Conservation (phyloP, 1,284 basidiomycete species). For the Boletellus deceptivus region DNA sequence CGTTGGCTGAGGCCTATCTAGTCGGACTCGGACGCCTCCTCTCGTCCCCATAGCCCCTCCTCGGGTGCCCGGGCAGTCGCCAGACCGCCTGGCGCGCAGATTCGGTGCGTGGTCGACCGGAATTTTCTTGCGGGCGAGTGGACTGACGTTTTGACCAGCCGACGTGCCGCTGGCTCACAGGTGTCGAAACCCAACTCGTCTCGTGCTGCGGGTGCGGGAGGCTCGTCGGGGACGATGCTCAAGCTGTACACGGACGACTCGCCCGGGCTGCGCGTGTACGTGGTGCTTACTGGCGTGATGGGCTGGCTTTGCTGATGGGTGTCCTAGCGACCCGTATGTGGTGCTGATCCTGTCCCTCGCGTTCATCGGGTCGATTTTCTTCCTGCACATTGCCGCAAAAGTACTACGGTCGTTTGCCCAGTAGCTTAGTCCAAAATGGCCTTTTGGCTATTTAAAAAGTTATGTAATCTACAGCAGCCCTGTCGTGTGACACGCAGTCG, state of each 20-base stretch:
- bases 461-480: not conserved
- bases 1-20: conserved; percentile 23
- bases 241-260: conserved; percentile 98
- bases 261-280: conserved; percentile 93
- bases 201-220: conserved; percentile 93
- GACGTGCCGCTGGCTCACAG: conserved; percentile 70
- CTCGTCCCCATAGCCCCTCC: conserved; percentile 41
- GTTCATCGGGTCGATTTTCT: conserved; percentile 98
- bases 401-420: conserved; percentile 89
- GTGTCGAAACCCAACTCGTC: conserved; percentile 83
- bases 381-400: conserved; percentile 97
- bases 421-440: conserved; percentile 19
- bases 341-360: conserved; percentile 95
- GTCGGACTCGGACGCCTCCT: conserved; percentile 63
- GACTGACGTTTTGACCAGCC: conserved; percentile 43
- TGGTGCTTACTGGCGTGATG: conserved; percentile 22
- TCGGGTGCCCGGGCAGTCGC: conserved; percentile 47
- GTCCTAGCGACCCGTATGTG: conserved; percentile 89
- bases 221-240: conserved; percentile 97
- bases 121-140: not conserved
- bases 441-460: no score
- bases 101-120: conserved; percentile 52
- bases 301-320: conserved; percentile 2
- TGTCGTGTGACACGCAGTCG: conserved; percentile 11
- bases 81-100: conserved; percentile 73